phyloP scores from a whole-genome alignment of 495 filamentous ascomycete species.

The Chaetomium cochliodes region DNA sequence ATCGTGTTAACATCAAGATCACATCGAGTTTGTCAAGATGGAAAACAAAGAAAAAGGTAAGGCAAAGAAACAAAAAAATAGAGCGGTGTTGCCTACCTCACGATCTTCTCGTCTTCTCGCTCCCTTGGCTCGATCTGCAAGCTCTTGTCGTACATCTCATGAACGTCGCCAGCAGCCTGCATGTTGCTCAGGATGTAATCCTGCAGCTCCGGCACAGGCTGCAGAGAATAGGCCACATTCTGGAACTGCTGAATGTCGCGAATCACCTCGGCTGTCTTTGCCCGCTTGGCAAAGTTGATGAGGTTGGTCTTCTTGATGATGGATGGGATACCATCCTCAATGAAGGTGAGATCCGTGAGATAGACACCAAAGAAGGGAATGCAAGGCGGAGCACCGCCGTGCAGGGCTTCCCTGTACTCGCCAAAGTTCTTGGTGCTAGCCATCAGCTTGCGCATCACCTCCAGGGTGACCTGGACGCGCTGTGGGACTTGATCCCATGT shows the following conservation, averaged over 20 bases:
- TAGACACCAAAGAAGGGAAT: slow-evolving; percentile 99
- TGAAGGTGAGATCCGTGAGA: slow-evolving; percentile 96
- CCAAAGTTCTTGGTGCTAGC: slow-evolving; percentile 97
- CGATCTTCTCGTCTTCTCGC: slow-evolving; percentile 83
- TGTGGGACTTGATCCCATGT: slow-evolving; percentile 94
- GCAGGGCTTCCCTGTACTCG: slow-evolving; percentile 90
- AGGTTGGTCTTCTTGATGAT: slow-evolving; percentile 90
- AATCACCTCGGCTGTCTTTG: slow-evolving; percentile 97
- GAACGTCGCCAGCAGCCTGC: slow-evolving; percentile 84
- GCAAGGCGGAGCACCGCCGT: slow-evolving; percentile 90
- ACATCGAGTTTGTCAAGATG: not conserved
- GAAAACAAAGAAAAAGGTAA: not conserved
- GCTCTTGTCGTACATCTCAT: slow-evolving; percentile 98
- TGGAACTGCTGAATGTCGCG: slow-evolving; percentile 98
- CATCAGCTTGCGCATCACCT: slow-evolving; percentile 92
- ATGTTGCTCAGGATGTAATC: slow-evolving; percentile 97
- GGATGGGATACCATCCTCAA: slow-evolving; percentile 96
- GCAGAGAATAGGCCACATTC: slow-evolving; percentile 87
- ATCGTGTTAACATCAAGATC: slow-evolving; percentile 3
- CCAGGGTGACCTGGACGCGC: slow-evolving; percentile 73
- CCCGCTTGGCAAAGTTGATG: slow-evolving; percentile 97
- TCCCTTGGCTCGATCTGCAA: slow-evolving; percentile 90
- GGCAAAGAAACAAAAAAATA: not conserved
- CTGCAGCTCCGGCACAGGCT: slow-evolving; percentile 86
- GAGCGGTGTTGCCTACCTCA: slow-evolving; percentile 48